Evolutionary conservation across 768 basidiomycete species (phyloP).

Genomic region (Rhizopogon vesiculosus): DNA sequence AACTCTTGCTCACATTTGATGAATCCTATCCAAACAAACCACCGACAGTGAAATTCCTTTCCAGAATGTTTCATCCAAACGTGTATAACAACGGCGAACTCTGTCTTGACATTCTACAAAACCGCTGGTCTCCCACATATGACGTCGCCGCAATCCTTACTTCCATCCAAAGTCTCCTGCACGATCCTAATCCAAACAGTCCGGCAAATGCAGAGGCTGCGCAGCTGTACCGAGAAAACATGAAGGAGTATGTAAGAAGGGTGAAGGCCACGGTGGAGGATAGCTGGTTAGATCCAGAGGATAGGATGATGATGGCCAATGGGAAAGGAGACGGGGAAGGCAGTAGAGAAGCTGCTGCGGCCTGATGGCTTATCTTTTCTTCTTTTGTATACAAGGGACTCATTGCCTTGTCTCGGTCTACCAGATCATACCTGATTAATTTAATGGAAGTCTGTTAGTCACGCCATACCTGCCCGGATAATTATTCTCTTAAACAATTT

Average conservation of each 20-base stretch:
- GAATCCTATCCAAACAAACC: slow-evolving; percentile 99
- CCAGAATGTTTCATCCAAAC: slow-evolving; percentile 98
- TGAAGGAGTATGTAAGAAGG: slow-evolving; percentile 95
- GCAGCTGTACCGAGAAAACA: slow-evolving; percentile 93
- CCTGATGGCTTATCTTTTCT: background rate
- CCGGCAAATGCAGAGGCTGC: slow-evolving; percentile 99
- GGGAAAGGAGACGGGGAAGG: slow-evolving; percentile 11
- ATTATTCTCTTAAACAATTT: too few relatives aligned
- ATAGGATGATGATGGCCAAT: slow-evolving; percentile 50
- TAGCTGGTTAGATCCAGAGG: slow-evolving; percentile 84
- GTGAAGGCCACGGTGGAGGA: slow-evolving; percentile 94
- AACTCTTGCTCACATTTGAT: slow-evolving; percentile 90
- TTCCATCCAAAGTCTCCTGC: slow-evolving; percentile 89
- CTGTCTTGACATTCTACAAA: slow-evolving; percentile 97
- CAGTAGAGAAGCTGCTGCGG: background rate
- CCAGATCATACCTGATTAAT: background rate
- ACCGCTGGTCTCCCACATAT: slow-evolving; percentile 98
- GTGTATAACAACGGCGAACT: slow-evolving; percentile 98
- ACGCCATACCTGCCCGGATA: too few relatives aligned
- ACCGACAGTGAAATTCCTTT: slow-evolving; percentile 94
- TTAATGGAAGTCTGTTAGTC: background rate
- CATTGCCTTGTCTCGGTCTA: background rate
- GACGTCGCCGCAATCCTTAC: slow-evolving; percentile 98
- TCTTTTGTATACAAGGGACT: background rate
- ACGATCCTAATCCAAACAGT: slow-evolving; percentile 98